Evolutionary conservation across 306 rosid species (phyloP).

Genomic region (Pterocarpus santalinus): DNA sequence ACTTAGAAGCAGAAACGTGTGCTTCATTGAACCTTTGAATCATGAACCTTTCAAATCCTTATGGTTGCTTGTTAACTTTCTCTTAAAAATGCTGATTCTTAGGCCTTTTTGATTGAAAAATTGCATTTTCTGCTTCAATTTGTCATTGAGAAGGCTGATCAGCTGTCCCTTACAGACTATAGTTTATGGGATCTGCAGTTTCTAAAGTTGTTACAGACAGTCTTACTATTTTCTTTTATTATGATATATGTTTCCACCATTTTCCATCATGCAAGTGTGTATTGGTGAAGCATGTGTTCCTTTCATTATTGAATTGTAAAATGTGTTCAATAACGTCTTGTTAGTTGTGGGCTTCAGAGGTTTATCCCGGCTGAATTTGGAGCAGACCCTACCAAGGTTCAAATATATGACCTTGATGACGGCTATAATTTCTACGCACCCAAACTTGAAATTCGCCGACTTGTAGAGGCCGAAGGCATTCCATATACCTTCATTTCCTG

Average conservation of each 20-base stretch:
- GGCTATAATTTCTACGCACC: conserved; percentile 63
- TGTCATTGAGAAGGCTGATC: not conserved
- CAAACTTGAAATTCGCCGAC: conserved; percentile 73
- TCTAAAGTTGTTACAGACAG: too few species aligned
- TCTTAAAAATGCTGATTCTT: not conserved
- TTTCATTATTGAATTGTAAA: conserved; percentile 5
- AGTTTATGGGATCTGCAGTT: not conserved
- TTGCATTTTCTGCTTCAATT: not conserved
- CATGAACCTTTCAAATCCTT: conserved; percentile 9
- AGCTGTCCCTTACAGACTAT: not conserved
- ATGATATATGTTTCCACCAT: conserved; percentile 22
- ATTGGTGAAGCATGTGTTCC: not conserved
- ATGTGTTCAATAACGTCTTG: conserved; percentile 22
- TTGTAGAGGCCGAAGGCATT: conserved; percentile 72
- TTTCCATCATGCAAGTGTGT: not conserved
- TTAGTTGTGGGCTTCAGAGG: conserved; percentile 58
- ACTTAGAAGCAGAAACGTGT: not conserved
- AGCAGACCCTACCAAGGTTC: conserved; percentile 71
- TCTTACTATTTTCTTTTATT: not conserved
- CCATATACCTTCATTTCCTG: conserved; percentile 73
- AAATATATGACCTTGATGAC: conserved; percentile 54
- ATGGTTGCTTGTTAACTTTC: not conserved
- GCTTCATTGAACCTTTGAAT: not conserved
- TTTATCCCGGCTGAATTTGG: conserved; percentile 89
- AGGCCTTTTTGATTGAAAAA: conserved; percentile 3